Percentiles rank a stretch among this genome's conserved stretches.
These are phyloP conservation scores for Ogataea saltuana DNA, from an alignment of 805 yeast genomes.

Conservation along the genomic window DNA sequence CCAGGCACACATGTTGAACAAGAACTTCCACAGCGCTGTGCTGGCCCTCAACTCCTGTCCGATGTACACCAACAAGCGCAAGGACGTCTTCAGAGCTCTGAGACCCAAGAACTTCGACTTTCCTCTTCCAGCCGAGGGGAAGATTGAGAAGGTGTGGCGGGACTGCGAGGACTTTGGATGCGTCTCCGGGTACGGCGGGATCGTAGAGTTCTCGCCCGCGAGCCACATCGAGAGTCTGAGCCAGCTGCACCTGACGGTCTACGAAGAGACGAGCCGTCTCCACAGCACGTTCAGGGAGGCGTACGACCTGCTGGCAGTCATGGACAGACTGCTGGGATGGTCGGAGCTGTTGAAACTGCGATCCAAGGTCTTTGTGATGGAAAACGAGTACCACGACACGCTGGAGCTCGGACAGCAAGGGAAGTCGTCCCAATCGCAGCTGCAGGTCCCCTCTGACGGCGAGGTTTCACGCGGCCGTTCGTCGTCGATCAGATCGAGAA, in stretches of 20 bases:
- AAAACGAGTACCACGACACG: slow-evolving; percentile 54
- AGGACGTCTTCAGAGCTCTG: slow-evolving; percentile 48
- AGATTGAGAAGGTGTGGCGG: slow-evolving; percentile 50
- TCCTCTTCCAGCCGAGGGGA: slow-evolving; percentile 58
- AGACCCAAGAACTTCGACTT: slow-evolving; percentile 44
- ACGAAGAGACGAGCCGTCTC: slow-evolving; percentile 46
- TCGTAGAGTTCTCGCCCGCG: slow-evolving; percentile 35
- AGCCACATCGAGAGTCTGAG: slow-evolving; percentile 45
- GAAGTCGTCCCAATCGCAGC: slow-evolving; percentile 10
- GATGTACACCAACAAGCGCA: slow-evolving; percentile 51
- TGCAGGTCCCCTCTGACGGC: slow-evolving; percentile 6
- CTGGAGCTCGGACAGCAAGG: slow-evolving; percentile 21
- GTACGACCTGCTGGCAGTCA: slow-evolving; percentile 68
- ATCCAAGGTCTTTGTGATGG: slow-evolving; percentile 78
- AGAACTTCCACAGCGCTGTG: slow-evolving; percentile 61
- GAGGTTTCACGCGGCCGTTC: slow-evolving; percentile 19
- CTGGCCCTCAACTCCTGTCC: slow-evolving; percentile 75
- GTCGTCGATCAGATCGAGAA: slow-evolving; percentile 20
- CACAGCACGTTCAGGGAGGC: slow-evolving; percentile 58
- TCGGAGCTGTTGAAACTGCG: slow-evolving; percentile 66
- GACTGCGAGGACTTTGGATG: slow-evolving; percentile 35
- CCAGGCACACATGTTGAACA: slow-evolving; percentile 55
- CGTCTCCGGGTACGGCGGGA: slow-evolving; percentile 36
- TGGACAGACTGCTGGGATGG: slow-evolving; percentile 80
- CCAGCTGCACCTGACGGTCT: slow-evolving; percentile 48